Evolutionary conservation across 768 basidiomycete species (phyloP), one percentile per base, ranked within the genome.

Genomic region (Dioszegia aurantiaca): DNA sequence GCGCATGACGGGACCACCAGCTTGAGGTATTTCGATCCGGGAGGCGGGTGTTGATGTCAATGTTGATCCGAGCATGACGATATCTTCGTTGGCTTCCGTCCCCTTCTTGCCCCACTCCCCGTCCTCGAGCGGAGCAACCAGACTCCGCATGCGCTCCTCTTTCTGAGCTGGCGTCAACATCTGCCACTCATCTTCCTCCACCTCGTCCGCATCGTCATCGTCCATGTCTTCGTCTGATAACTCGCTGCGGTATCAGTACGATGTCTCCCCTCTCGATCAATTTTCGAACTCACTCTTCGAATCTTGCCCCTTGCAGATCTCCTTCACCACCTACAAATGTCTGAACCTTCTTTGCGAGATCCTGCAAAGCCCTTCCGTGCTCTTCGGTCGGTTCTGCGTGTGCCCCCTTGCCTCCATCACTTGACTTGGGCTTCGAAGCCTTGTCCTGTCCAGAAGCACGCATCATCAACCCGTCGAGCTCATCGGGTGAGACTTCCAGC

Each of bases 301-400:
- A 94, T 62, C 81, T 78, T 0, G 91, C 95, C 3, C 95, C 95
- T 61, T 90, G 87, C 9, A 95, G 60, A 59, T 89, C 87, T 1
- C 95, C 95, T 70, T 93, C 78, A 2, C 88, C 91, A 65, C 90
- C 85, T 1, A 99, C 86, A 71, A 99, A 99, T n/a, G 80, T 79
- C 65, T 89, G 87, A 0, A 99, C 90, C 72, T 89, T 89, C 59
- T 82, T 78, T 11, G 95, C 93, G 52, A 99, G 81, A 59, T 83
- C 82, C 65, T 84, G 85, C 28, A 98, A 77, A 59, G 83, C 83
- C 21, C 81, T 74, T 10, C 90, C 86, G 72, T 90, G 87, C 58
- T 83, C 81, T 26, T 83, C 82, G 6, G 83, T 82, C 4, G 86
- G 40, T 21, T 76, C 66, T 79, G 55, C 85, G 84, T 69, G 84